A percentile compares a stretch with the other conserved stretches of the same genome.
phyloP scores from a whole-genome alignment of 768 basidiomycete genomes.

The Suillus americanus region DNA sequence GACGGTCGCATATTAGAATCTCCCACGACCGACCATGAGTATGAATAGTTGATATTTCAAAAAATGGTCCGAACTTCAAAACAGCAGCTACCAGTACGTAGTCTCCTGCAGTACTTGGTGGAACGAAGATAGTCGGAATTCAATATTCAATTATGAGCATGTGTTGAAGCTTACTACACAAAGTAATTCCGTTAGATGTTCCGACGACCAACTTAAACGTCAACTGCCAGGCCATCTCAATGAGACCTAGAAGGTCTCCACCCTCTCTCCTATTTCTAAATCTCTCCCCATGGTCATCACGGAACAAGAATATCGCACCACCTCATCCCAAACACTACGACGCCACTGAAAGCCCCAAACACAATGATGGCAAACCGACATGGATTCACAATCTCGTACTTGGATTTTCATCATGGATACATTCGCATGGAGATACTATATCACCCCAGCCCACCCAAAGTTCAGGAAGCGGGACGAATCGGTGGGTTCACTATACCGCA shows the following conservation, averaged over 20 bases:
- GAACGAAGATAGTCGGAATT: neutral
- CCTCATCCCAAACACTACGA: neutral
- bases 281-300: neutral
- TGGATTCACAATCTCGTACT: neutral
- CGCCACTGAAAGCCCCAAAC: neutral
- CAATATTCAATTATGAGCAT: no score
- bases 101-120: no score
- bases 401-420: neutral
- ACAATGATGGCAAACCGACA: neutral
- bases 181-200: no score
- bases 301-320: neutral
- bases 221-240: neutral
- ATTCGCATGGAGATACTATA: neutral
- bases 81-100: no score
- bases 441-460: no score
- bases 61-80: no score
- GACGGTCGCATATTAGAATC: no score
- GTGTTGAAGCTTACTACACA: no score
- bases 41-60: no score
- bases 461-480: neutral
- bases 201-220: neutral
- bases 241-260: neutral
- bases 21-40: no score
- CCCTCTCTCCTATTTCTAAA: neutral
- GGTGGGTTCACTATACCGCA: conserved; percentile 1